Conservation (phyloP, 2,329 filamentous ascomycete species). For the Xylariaceae sp. region DNA sequence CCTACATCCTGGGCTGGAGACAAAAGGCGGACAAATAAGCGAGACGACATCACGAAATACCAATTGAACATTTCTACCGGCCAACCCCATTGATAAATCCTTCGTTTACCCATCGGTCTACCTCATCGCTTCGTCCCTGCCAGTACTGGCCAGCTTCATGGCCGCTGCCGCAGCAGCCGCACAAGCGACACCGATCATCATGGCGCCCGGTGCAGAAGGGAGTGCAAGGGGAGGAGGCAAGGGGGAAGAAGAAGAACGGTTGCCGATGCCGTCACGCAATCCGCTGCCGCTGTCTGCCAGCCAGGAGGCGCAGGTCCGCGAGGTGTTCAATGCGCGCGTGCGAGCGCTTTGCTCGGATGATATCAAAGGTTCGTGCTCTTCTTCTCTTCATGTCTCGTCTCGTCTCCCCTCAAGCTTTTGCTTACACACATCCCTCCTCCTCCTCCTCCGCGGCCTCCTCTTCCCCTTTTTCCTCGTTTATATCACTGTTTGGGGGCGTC, state of each 20-base stretch:
- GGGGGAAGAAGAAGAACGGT: constrained; percentile 30
- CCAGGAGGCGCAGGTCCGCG: constrained; percentile 49
- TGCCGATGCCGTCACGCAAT: constrained; percentile 68
- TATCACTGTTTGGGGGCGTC: no score
- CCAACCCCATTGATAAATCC: neutral
- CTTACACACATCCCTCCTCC: neutral
- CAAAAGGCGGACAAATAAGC: no score
- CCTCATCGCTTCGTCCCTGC: neutral
- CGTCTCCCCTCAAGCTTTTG: no score
- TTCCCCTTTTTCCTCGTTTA: neutral
- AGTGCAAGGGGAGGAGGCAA: constrained; percentile 20
- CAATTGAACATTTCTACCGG: no score
- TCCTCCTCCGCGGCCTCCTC: neutral
- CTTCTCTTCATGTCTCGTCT: neutral
- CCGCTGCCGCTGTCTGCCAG: constrained; percentile 72
- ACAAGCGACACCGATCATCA: constrained; percentile 41
- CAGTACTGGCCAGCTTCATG: constrained; percentile 20
- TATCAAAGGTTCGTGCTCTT: constrained; percentile 67
- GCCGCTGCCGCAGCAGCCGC: constrained; percentile 15
- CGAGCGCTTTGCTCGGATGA: constrained; percentile 75
- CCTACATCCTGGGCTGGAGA: no score
- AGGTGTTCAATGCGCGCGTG: constrained; percentile 63
- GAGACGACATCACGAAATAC: no score
- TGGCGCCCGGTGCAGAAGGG: constrained; percentile 46
- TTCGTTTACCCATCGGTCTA: neutral